Base-by-base conservation (phyloP, 441 rosid genomes). In the Iberis amara region DNA sequence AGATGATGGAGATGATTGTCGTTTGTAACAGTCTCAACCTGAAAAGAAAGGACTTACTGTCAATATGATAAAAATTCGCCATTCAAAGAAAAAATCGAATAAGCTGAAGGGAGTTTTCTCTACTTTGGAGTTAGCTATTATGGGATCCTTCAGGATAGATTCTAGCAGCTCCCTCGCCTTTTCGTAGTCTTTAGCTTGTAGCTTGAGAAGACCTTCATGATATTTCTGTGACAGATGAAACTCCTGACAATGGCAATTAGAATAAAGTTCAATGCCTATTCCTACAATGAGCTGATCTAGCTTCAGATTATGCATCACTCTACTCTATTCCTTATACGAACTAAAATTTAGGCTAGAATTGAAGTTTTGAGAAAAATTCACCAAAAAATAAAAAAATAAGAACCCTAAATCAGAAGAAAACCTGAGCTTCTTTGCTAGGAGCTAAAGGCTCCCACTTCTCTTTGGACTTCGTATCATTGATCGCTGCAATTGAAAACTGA, bases 381-480 rank as follows among this genome's bases (percentile, higher is more conserved):
- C 1, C 24, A 28, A 28, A 50, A 9, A 11, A 15, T 55, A 45
- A 61, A 3, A 18, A 18, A 18, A 18, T 18, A 18, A 18, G 35
- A 44, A 30, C 52, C 41, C 36, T 56, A 61, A 47, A 57, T 37
- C 14, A 49, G 52, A 65, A 70, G 26, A 26, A 43, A 44, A 68
- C 99, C 97, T 89, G 99, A 54, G 97, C 95, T 80, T 89, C 97
- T 73, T 94, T 86, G 61, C 95, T 85, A 10, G 99, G 97, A 57
- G 99, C 97, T 57, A 89, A 66, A 62, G 97, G 99, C 70, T 89
- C 97, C 99, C 97, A 94, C 53, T 86, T 89, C 24, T 79, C 65
- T 40, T 44, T 76, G 11, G 99, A 71, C 48, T 86, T 91, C 7
- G 89, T 80, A 38, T 94, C 99, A 70, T 94, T 94, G 64, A 94